Percentiles rank a stretch among this genome's conserved stretches.
Conservation (phyloP, 176 grass and related monocot genomes). For the Elymus sibiricus region DNA sequence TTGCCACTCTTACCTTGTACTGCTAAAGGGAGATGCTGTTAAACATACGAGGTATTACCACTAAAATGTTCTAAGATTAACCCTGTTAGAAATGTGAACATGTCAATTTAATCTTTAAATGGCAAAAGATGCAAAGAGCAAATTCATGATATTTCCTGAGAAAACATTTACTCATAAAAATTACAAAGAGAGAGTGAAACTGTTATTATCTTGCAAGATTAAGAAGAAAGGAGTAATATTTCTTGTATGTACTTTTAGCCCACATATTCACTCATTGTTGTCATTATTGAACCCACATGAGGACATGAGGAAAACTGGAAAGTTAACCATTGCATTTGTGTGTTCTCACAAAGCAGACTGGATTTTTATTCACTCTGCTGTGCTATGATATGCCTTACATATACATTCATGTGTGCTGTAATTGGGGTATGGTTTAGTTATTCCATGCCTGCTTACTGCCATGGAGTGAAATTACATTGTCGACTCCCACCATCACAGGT, state of each 20-base stretch:
- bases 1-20: background rate
- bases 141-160: background rate
- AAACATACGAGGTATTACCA: background rate
- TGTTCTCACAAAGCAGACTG: background rate
- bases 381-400: background rate
- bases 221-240: background rate
- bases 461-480: background rate
- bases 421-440: background rate
- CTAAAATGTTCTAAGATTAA: background rate
- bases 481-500: constrained; percentile 31
- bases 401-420: background rate
- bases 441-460: background rate
- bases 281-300: background rate
- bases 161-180: background rate
- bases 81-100: background rate
- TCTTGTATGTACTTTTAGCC: background rate
- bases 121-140: background rate
- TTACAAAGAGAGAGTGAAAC: background rate
- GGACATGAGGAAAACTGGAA: background rate
- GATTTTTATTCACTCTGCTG: background rate
- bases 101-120: background rate
- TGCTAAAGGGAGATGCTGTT: background rate
- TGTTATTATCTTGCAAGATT: background rate
- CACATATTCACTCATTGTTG: background rate
- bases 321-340: background rate